Base-by-base conservation (phyloP, 331 rosid genomes). In the Pyracantha coccinea region DNA sequence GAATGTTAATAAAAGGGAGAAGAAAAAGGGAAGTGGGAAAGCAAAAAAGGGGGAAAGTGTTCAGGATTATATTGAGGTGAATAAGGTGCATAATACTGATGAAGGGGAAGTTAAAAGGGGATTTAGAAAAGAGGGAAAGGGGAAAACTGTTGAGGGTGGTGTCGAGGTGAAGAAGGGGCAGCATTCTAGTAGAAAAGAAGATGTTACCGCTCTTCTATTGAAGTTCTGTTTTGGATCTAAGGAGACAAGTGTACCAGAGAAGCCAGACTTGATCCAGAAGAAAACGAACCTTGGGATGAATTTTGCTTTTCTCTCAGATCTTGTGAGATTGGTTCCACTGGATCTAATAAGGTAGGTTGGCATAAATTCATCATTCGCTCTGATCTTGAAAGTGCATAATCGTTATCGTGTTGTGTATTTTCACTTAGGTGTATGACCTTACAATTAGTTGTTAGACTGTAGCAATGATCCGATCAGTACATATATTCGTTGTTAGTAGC, bases 251-350 rank as follows among this genome's bases (percentile, higher is more conserved):
- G 54, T 64, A 41, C 68, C 29, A 1, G 78, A 78, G 76, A 79
- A 64, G 62, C 71, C 79, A 6, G 80, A 2, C 14, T 13, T 0
- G 86, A 82, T 44, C 68, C 60, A 21, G 87, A 84, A 74, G 8
- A 67, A 45, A 84, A 84, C 38, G 21, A 5, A 6, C 78, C 86
- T 23, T 88, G 84, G 86, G 79, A 66, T 12, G 81, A 82, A 69
- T 10, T 67, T 59, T 71, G 77, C 5, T 61, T 67, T 47, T 23
- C 44, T 59, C 71, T 76, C 19, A 55, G 47, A 68, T 73, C 69
- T 67, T 12, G 47, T 14, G 81, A 73, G 68, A 71, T 75, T 10
- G 73, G 79, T 71, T 38, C 66, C 44, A 2, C n/a, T 60, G 58
- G 61, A 75, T 35, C 75, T 61, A 74, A 58, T 67, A 44, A 69